Evolutionary conservation across 192 early-diverging fungal genomes (phyloP).

Genomic region (Backusella westeae): DNA sequence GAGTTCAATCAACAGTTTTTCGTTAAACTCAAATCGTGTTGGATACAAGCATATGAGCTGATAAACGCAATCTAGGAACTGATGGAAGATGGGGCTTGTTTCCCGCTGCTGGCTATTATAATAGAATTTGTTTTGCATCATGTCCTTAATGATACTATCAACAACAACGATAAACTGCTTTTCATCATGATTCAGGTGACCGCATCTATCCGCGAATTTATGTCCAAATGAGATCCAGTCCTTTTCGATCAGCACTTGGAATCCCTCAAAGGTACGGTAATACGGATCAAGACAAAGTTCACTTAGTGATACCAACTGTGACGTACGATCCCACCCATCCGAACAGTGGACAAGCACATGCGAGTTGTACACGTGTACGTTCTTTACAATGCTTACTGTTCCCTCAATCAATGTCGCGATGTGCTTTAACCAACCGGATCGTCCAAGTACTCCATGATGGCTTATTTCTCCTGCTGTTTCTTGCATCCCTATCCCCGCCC

Average conservation of each 20-base stretch:
- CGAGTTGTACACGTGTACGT: conserved; percentile 67
- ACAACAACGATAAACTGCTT: conserved; percentile 41
- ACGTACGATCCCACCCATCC: conserved; percentile 98
- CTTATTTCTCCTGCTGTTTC: conserved; percentile 49
- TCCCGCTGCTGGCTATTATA: conserved; percentile 66
- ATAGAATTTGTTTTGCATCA: conserved; percentile 55
- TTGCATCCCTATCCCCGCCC: conserved; percentile 38
- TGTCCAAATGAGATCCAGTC: conserved; percentile 98
- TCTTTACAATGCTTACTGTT: conserved; percentile 73
- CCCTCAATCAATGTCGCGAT: conserved; percentile 81
- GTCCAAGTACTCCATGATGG: conserved; percentile 46
- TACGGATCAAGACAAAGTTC: conserved; percentile 93
- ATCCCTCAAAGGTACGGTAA: conserved; percentile 89
- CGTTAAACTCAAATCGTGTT: conserved; percentile 90
- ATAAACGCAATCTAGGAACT: conserved; percentile 96
- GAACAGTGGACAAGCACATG: conserved; percentile 97
- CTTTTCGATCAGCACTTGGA: conserved; percentile 92
- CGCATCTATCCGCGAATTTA: conserved; percentile 92
- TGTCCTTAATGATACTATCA: conserved; percentile 52
- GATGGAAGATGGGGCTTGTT: conserved; percentile 94
- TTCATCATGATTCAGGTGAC: conserved; percentile 73
- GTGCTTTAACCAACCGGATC: conserved; percentile 87
- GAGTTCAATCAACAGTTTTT: conserved; percentile 75
- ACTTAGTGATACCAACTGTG: conserved; percentile 87
- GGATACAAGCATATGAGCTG: conserved; percentile 89